Evolutionary conservation across 2,329 filamentous ascomycete species (phyloP).

Genomic region (Periconia digitata): DNA sequence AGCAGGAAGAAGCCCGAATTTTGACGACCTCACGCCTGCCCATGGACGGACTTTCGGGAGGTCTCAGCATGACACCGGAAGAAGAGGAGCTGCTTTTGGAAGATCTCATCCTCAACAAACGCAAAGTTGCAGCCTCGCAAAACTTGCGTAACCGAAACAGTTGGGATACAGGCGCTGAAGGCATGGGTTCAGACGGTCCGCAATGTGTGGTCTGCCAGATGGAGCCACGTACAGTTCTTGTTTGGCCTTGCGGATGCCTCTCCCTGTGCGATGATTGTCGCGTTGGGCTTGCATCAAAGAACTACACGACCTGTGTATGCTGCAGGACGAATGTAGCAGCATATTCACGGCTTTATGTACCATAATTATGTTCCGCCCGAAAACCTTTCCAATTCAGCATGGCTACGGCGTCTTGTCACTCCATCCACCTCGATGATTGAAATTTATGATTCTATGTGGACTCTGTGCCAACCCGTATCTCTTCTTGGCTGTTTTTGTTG

Average conservation of each 20-base stretch:
- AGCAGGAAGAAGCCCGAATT: slow-evolving; percentile 70
- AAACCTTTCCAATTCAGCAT: neutral
- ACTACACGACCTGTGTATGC: slow-evolving; percentile 95
- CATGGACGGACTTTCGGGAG: slow-evolving; percentile 37
- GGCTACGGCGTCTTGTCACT: neutral
- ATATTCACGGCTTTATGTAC: slow-evolving; percentile 90
- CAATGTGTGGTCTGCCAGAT: slow-evolving; percentile 94
- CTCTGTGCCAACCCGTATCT: neutral
- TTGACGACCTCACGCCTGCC: slow-evolving; percentile 51
- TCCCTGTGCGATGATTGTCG: slow-evolving; percentile 94
- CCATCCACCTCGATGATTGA: neutral
- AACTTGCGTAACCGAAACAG: slow-evolving; percentile 37
- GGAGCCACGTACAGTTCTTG: slow-evolving; percentile 81
- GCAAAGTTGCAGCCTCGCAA: slow-evolving; percentile 44
- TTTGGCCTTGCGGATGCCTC: slow-evolving; percentile 95
- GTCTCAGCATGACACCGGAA: slow-evolving; percentile 38
- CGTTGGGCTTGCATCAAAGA: slow-evolving; percentile 92
- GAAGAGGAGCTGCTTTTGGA: slow-evolving; percentile 63
- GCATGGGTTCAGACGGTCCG: slow-evolving; percentile 72
- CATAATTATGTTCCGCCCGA: slow-evolving; percentile 48
- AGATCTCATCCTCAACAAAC: slow-evolving; percentile 58
- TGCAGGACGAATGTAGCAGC: slow-evolving; percentile 86
- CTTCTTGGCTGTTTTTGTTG: no score
- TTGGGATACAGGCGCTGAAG: slow-evolving; percentile 73
- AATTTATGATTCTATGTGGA: neutral